phyloP scores from a whole-genome alignment of 192 early-diverging fungal species.

The Coemansia sp. region DNA sequence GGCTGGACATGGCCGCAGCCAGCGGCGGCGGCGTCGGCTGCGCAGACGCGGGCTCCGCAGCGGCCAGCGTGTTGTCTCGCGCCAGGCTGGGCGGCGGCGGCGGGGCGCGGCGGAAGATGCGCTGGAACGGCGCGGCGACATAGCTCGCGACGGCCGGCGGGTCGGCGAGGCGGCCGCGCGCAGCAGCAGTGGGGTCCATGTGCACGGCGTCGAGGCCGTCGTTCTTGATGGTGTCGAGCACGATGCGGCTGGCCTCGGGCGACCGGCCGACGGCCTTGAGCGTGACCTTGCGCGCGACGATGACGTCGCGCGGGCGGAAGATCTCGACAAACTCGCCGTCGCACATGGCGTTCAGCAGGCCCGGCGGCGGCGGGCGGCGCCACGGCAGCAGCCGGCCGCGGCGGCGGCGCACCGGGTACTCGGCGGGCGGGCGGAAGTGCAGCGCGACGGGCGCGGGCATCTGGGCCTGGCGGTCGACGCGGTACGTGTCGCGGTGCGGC shows the following conservation, averaged over 20 bases:
- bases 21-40: not conserved
- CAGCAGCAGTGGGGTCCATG: conserved; percentile 51
- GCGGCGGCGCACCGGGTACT: conserved; percentile 41
- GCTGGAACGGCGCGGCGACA: conserved; percentile 50
- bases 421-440: conserved; percentile 57
- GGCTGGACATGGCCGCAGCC: not conserved
- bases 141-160: conserved; percentile 34
- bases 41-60: not conserved
- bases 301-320: conserved; percentile 61
- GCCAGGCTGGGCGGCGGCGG: not conserved
- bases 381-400: conserved; percentile 26
- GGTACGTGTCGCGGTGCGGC: conserved; percentile 57
- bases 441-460: conserved; percentile 60
- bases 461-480: conserved; percentile 69
- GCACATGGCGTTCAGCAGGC: conserved; percentile 69
- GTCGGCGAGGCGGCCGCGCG: conserved; percentile 20
- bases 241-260: conserved; percentile 59
- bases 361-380: conserved; percentile 45
- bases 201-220: conserved; percentile 55
- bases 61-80: not conserved
- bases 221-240: conserved; percentile 58
- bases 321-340: conserved; percentile 80
- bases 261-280: conserved; percentile 65
- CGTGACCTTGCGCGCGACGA: conserved; percentile 64
- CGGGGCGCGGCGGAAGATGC: conserved; percentile 30